Conservation (phyloP, 345 rosid genomes). For the Barbarea vulgaris region DNA sequence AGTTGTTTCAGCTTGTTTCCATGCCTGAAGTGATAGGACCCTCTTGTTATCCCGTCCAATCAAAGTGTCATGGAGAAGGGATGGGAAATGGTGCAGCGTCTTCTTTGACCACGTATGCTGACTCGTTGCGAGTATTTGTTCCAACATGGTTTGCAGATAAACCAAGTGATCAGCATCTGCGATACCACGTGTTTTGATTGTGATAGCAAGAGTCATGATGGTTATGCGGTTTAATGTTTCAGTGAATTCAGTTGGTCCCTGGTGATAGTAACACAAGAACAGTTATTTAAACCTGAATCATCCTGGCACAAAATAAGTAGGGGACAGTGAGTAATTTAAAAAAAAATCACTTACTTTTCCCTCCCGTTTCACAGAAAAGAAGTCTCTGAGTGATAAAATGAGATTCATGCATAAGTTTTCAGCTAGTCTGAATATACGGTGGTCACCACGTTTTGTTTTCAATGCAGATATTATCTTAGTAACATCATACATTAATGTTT, state of each 20-base stretch:
- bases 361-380: slow-evolving; percentile 87
- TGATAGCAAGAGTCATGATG: slow-evolving; percentile 85
- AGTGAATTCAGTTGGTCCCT: slow-evolving; percentile 98
- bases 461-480: slow-evolving; percentile 89
- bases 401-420: slow-evolving; percentile 95
- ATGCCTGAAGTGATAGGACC: slow-evolving; percentile 69
- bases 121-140: slow-evolving; percentile 85
- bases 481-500: slow-evolving; percentile 90
- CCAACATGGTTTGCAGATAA: slow-evolving; percentile 87
- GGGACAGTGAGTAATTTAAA: slow-evolving; percentile 18
- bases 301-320: slow-evolving; percentile 13
- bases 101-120: slow-evolving; percentile 97
- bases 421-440: slow-evolving; percentile 87
- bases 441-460: slow-evolving; percentile 97
- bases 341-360: slow-evolving; percentile 64
- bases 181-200: slow-evolving; percentile 94
- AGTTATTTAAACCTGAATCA: slow-evolving; percentile 24
- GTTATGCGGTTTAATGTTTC: slow-evolving; percentile 92
- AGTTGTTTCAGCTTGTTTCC: slow-evolving; percentile 93
- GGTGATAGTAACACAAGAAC: slow-evolving; percentile 38
- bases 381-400: slow-evolving; percentile 87
- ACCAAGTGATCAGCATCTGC: slow-evolving; percentile 95
- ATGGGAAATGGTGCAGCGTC: slow-evolving; percentile 79
- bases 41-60: slow-evolving; percentile 67
- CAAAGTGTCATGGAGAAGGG: slow-evolving; percentile 78